Percentiles rank a stretch among this genome's conserved stretches.
These are phyloP conservation scores for Alternaria angustiovoidea DNA, from an alignment of 2,329 filamentous ascomycete species.

Conservation along the genomic window DNA sequence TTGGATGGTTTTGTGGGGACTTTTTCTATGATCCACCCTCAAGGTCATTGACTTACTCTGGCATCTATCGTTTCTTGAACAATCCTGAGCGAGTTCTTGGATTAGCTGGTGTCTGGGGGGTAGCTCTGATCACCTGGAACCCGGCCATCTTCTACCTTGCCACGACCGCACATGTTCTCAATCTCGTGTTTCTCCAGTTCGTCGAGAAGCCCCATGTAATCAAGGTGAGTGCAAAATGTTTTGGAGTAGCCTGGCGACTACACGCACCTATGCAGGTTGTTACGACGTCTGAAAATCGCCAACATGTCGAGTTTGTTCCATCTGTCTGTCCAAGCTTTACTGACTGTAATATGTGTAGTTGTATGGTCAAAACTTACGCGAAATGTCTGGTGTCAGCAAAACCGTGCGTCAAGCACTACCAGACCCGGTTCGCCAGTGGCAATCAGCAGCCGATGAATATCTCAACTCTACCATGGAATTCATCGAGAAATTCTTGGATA, in stretches of 20 bases:
- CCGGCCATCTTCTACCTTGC: slow-evolving; percentile 86
- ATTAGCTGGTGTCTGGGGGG: slow-evolving; percentile 93
- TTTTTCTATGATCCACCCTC: slow-evolving; percentile 94
- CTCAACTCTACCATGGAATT: slow-evolving; percentile 87
- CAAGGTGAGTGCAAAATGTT: slow-evolving; percentile 8
- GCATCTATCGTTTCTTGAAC: slow-evolving; percentile 97
- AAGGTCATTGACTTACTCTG: slow-evolving; percentile 86
- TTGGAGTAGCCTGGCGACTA: background rate
- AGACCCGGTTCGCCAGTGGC: slow-evolving; percentile 80
- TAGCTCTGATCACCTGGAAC: slow-evolving; percentile 92
- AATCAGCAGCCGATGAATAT: slow-evolving; percentile 86
- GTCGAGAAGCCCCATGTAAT: slow-evolving; percentile 94
- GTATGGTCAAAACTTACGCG: slow-evolving; percentile 82
- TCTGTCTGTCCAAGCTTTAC: background rate
- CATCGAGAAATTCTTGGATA: slow-evolving; percentile 89
- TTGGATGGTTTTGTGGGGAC: slow-evolving; percentile 97
- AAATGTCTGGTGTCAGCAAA: slow-evolving; percentile 90
- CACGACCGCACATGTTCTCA: slow-evolving; percentile 83
- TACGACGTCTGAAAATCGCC: background rate
- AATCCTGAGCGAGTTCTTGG: slow-evolving; percentile 96
- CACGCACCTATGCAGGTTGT: background rate
- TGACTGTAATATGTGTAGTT: slow-evolving; percentile 53
- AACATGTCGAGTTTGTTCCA: background rate
- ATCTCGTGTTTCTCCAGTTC: slow-evolving; percentile 86
- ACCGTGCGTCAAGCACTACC: slow-evolving; percentile 89